Evolutionary conservation across 2,329 filamentous ascomycete species (phyloP).

Genomic region (Teratosphaeria zuluensis): DNA sequence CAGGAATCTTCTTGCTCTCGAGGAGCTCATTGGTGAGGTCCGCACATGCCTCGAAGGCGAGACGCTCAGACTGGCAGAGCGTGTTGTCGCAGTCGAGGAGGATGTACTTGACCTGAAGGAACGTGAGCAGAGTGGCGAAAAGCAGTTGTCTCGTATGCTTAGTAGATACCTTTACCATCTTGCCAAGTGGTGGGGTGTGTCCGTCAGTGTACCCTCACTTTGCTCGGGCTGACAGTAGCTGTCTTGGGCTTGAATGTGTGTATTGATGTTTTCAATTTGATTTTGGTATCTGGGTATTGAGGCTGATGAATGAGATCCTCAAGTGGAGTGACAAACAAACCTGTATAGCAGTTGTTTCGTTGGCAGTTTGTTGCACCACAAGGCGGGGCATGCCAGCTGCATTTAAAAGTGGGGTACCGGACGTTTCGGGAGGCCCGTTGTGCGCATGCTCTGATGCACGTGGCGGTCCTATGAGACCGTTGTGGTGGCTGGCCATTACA

Average conservation of each 20-base stretch:
- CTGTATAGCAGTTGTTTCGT: background rate
- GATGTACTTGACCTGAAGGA: constrained; percentile 32
- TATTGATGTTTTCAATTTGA: background rate
- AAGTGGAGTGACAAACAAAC: background rate
- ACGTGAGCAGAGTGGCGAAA: background rate
- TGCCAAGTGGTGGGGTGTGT: background rate
- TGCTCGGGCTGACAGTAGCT: background rate
- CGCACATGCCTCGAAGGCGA: constrained; percentile 86
- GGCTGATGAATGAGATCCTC: background rate
- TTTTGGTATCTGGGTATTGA: too few species aligned
- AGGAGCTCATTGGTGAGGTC: constrained; percentile 83
- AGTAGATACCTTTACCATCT: background rate
- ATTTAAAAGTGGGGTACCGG: background rate
- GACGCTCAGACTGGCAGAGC: constrained; percentile 79
- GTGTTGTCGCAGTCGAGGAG: constrained; percentile 67
- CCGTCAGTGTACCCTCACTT: background rate
- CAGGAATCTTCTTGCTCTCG: constrained; percentile 51
- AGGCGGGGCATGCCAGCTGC: background rate
- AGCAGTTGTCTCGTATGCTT: background rate
- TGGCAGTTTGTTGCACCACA: background rate
- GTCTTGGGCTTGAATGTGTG: background rate
- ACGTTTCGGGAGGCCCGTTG: background rate
- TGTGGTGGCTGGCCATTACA: too few species aligned
- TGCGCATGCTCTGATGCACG: background rate
- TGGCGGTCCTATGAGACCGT: background rate